Conservation (phyloP, 805 yeast species). For the Teunomyces panamensis region DNA sequence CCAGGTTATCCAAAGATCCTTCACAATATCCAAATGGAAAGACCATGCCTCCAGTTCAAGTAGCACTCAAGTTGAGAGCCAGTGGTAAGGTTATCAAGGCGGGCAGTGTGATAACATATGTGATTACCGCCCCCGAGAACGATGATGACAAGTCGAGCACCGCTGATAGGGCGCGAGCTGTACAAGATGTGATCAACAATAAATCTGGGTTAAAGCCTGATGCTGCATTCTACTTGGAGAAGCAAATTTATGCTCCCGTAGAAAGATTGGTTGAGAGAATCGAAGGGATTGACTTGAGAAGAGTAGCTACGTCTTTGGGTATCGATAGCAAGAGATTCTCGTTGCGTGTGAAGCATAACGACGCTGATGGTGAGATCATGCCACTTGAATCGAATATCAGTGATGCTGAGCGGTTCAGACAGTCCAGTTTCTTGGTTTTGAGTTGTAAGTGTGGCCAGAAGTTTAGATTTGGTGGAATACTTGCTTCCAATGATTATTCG, state of each 20-base stretch:
- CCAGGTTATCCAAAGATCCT: constrained; percentile 89
- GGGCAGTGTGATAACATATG: constrained; percentile 85
- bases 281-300: constrained; percentile 79
- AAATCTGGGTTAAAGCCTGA: constrained; percentile 61
- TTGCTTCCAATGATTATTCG: constrained; percentile 56
- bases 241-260: constrained; percentile 87
- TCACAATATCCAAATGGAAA: constrained; percentile 76
- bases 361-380: constrained; percentile 42
- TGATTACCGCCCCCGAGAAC: constrained; percentile 50
- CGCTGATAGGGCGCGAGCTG: constrained; percentile 82
- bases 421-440: constrained; percentile 53
- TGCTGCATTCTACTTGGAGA: constrained; percentile 73
- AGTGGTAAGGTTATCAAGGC: constrained; percentile 85
- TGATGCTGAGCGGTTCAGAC: constrained; percentile 79
- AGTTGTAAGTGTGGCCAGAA: constrained; percentile 59
- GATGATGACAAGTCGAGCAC: constrained; percentile 41
- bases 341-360: constrained; percentile 40
- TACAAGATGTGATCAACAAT: constrained; percentile 65
- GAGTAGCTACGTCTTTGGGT: constrained; percentile 76
- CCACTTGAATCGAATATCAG: constrained; percentile 81
- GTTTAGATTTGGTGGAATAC: constrained; percentile 75
- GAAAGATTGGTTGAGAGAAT: constrained; percentile 82
- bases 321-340: constrained; percentile 67
- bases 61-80: constrained; percentile 76
- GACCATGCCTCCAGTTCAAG: constrained; percentile 78